Evolutionary conservation across 208 protist genomes (phyloP).

Genomic region (Novymonas esmeraldas): DNA sequence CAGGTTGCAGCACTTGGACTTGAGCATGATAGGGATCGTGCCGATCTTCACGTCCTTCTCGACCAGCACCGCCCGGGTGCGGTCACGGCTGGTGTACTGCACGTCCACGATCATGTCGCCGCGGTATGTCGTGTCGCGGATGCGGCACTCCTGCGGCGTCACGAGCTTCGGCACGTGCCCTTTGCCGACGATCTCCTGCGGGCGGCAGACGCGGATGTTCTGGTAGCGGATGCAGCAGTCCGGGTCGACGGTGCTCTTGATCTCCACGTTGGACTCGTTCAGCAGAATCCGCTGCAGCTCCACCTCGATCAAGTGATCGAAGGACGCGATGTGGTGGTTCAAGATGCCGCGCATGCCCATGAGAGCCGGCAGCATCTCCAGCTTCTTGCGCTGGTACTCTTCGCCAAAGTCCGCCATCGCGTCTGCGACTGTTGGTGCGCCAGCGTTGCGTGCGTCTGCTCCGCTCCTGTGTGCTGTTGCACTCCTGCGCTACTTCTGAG

Average conservation of each 20-base stretch:
- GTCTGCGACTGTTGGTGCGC: not conserved
- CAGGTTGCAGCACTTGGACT: conserved; percentile 97
- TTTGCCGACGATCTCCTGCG: conserved; percentile 83
- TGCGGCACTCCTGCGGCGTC: conserved; percentile 96
- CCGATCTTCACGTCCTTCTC: conserved; percentile 95
- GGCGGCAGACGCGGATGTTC: conserved; percentile 82
- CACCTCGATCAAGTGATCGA: conserved; percentile 85
- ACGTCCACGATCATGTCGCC: conserved; percentile 90
- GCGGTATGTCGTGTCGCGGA: conserved; percentile 96
- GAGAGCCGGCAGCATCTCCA: conserved; percentile 82
- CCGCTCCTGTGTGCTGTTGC: too few relatives aligned
- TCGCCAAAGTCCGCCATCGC: conserved; percentile 32
- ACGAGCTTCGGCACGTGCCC: conserved; percentile 76
- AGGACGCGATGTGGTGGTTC: conserved; percentile 91
- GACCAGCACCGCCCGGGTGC: conserved; percentile 51
- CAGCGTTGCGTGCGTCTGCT: too few relatives aligned
- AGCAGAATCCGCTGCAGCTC: conserved; percentile 88
- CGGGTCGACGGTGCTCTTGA: conserved; percentile 85
- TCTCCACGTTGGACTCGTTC: conserved; percentile 89
- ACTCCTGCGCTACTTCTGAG: too few relatives aligned
- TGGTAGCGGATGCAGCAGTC: conserved; percentile 89
- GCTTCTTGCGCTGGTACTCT: conserved; percentile 73
- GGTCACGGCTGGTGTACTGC: conserved; percentile 81
- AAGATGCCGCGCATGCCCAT: conserved; percentile 88
- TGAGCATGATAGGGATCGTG: conserved; percentile 99